Evolutionary conservation across 257 asterid species (phyloP).

Genomic region (Fraxinus americana): DNA sequence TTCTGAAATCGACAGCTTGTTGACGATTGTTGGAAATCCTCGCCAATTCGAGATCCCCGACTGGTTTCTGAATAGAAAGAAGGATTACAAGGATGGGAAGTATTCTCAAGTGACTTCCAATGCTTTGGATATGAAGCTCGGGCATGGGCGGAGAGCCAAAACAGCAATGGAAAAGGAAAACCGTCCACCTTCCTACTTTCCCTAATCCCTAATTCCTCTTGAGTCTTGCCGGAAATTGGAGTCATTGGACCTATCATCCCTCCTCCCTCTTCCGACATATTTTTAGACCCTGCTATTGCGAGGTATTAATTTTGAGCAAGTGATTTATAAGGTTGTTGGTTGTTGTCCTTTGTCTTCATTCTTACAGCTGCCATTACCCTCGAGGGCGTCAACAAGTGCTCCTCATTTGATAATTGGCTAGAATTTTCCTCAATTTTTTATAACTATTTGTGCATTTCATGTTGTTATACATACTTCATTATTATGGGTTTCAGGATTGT

Average conservation of each 20-base stretch:
- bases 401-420: conserved; percentile 62
- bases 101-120: conserved; percentile 59
- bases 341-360: conserved; percentile 94
- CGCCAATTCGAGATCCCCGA: conserved; percentile 64
- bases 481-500: not conserved
- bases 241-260: no score
- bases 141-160: no score
- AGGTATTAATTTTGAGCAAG: no score
- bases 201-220: no score
- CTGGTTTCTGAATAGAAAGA: conserved; percentile 65
- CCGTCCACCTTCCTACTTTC: no score
- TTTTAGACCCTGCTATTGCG: no score
- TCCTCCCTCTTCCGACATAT: no score
- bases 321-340: no score
- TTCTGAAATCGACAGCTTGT: conserved; percentile 58
- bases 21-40: conserved; percentile 53
- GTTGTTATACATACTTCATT: not conserved
- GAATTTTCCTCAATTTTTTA: conserved; percentile 22
- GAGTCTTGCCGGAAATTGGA: no score
- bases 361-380: no score
- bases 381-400: conserved; percentile 96
- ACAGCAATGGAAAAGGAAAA: no score
- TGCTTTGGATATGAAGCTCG: conserved; percentile 62
- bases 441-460: not conserved
- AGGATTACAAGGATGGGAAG: conserved; percentile 65